Conservation (phyloP, 345 rosid species). For the Melaleuca alternifolia region DNA sequence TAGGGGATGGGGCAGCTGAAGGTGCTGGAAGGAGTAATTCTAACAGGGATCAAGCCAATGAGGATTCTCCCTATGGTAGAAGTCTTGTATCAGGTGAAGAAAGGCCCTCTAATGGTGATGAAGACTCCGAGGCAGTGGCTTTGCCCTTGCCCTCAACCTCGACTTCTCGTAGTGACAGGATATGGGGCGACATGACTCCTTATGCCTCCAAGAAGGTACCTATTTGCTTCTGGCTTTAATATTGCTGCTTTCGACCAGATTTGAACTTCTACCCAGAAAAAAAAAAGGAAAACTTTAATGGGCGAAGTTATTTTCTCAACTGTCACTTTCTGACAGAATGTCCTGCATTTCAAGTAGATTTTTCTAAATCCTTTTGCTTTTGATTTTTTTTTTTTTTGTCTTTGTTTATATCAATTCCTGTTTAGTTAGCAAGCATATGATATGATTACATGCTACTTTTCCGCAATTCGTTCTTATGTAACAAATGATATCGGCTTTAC, state of each 20-base stretch:
- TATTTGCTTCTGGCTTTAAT: background rate
- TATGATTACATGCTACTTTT: background rate
- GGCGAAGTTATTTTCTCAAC: background rate
- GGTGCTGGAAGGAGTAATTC: constrained; percentile 18
- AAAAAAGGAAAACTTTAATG: background rate
- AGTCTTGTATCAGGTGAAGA: constrained; percentile 26
- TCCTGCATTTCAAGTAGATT: background rate
- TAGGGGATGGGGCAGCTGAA: constrained; percentile 21
- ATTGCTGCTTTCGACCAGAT: background rate
- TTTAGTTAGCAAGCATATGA: background rate
- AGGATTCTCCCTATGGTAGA: constrained; percentile 75
- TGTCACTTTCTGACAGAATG: background rate
- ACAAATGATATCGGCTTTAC: background rate
- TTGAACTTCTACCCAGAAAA: background rate
- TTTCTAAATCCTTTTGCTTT: background rate
- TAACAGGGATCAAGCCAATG: constrained; percentile 26
- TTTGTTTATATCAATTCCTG: background rate
- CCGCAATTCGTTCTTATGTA: background rate
- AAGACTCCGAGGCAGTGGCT: constrained; percentile 32
- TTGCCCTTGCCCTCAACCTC: constrained; percentile 39
- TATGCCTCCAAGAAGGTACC: constrained; percentile 73
- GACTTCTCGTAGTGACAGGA: constrained; percentile 32
- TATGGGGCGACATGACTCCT: constrained; percentile 73
- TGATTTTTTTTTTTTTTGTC: background rate
- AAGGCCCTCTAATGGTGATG: constrained; percentile 33